Base-by-base conservation (phyloP, 225 moss, liverwort and hornwort genomes). In the Pleurozium schreberi region DNA sequence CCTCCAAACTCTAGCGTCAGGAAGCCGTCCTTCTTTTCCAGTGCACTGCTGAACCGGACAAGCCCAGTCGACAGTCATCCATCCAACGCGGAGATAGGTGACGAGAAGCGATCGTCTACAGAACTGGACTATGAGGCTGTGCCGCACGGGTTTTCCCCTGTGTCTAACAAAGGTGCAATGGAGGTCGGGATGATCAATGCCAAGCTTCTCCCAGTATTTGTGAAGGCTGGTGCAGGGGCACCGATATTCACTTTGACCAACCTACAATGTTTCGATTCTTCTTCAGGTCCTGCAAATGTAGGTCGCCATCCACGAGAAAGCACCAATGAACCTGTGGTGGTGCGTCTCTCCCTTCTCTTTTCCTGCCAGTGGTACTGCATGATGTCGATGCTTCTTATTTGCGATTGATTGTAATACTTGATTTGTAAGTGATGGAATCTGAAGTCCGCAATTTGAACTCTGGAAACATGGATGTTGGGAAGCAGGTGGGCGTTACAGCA, bases 21-120 rank as follows among this genome's bases (percentile, higher is more conserved):
- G 69, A 96, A 93, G 88, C 90, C 90, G 38, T 88, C 96, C 90
- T 91, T 94, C 82, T 96, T 95, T 85, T 95, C 97, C 55, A 96
- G 92, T 91, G 91, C 93, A 52, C 80, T 95, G 87, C 84, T 94
- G 58, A 90, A 80, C 60, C 92, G 85, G 75, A 68, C 75, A 63
- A 80, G 81, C 81, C 84, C 84, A 60, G 85, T 88, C 75, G 94
- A 93, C 52, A 90, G 77, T 87, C 90, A 93, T 79, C 91, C 90
- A 64, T 92, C 90, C 79, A 87, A 66, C 50, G 85, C 83, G 61
- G 93, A 91, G 67, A 64, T 49, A 61, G 87, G 69, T 90, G 95
- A 93, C 38, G 93, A 94, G 57, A 93, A 89, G 73, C 91, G 90
- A 82, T 84, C 87, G 66, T 81, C 82, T 30, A 86, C 88, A 60